These are phyloP conservation scores for Stemphylium beticola DNA, from an alignment of 2,329 filamentous ascomycete genomes.

Conservation along the genomic window DNA sequence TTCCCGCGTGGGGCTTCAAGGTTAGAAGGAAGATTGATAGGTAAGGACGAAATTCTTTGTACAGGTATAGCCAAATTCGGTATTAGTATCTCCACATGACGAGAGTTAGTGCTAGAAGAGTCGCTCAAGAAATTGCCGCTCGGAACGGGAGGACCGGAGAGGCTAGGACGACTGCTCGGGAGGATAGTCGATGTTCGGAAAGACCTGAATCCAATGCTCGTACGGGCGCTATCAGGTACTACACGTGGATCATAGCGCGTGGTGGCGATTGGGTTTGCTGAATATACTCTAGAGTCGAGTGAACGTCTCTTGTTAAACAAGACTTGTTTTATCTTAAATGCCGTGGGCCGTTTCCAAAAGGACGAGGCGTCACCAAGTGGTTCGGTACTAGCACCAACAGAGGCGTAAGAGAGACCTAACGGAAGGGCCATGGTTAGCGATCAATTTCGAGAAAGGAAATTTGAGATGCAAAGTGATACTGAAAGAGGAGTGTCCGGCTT, in stretches of 20 bases:
- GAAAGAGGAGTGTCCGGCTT: slow-evolving; percentile 38
- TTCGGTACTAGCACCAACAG: slow-evolving; percentile 43
- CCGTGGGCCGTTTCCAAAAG: slow-evolving; percentile 44
- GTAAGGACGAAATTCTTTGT: slow-evolving; percentile 46
- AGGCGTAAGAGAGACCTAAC: slow-evolving; percentile 48
- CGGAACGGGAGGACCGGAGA: slow-evolving; percentile 35
- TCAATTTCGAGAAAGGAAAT: slow-evolving; percentile 20
- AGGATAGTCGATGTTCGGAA: slow-evolving; percentile 41
- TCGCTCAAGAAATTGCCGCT: slow-evolving; percentile 39
- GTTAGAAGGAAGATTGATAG: slow-evolving; percentile 37
- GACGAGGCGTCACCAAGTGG: slow-evolving; percentile 39
- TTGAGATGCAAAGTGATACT: slow-evolving; percentile 28
- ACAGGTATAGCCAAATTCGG: slow-evolving; percentile 53
- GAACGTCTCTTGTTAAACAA: slow-evolving; percentile 36
- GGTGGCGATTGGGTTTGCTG: slow-evolving; percentile 48
- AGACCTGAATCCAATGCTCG: slow-evolving; percentile 42
- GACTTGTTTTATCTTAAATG: slow-evolving; percentile 36
- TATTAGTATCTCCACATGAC: slow-evolving; percentile 59
- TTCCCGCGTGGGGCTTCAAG: slow-evolving; percentile 20
- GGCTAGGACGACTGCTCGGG: slow-evolving; percentile 38
- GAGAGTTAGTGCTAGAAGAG: slow-evolving; percentile 41
- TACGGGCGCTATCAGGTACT: slow-evolving; percentile 46
- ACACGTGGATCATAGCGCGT: slow-evolving; percentile 49
- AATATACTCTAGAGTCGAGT: slow-evolving; percentile 38
- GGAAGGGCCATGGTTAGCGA: slow-evolving; percentile 50